These are phyloP conservation scores for Forsythia viridissima DNA, from an alignment of 257 asterid species.

Conservation along the genomic window DNA sequence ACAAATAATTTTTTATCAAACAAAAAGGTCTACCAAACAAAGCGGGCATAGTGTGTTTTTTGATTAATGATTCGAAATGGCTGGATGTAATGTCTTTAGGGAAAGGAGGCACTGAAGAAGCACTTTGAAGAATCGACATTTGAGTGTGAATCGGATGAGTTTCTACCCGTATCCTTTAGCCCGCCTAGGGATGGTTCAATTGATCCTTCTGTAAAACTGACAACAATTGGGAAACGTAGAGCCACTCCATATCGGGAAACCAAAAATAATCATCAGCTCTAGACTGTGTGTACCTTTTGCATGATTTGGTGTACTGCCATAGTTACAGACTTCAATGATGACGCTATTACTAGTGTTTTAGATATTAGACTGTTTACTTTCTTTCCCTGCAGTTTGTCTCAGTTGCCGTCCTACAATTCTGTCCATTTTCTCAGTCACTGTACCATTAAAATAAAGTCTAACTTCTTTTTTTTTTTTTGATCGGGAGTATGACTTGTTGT, in stretches of 20 bases:
- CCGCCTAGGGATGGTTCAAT: conserved; percentile 62
- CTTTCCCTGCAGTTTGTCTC: background rate
- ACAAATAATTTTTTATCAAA: too few relatives aligned
- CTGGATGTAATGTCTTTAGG: conserved; percentile 35
- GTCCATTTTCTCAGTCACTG: background rate
- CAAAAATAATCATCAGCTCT: conserved; percentile 17
- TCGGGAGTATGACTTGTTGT: too few relatives aligned
- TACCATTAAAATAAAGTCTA: too few relatives aligned
- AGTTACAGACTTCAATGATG: background rate
- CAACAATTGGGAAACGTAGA: conserved; percentile 38
- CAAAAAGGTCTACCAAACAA: background rate
- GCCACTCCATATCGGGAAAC: conserved; percentile 14
- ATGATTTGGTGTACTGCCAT: conserved; percentile 26
- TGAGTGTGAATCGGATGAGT: conserved; percentile 53
- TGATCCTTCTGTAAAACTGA: conserved; percentile 32
- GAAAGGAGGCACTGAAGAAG: conserved; percentile 43
- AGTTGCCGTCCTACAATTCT: background rate
- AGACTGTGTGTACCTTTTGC: background rate
- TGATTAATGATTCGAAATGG: background rate
- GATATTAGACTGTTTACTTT: background rate
- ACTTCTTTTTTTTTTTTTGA: too few relatives aligned
- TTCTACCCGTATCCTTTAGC: conserved; percentile 45
- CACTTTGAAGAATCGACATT: conserved; percentile 39
- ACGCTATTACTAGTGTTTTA: background rate
- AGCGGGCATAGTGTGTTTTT: background rate